Percentiles rank a stretch among this genome's conserved stretches.
These are phyloP conservation scores for Fibroporia radiculosa DNA, from an alignment of 768 basidiomycete genomes.

Conservation along the genomic window DNA sequence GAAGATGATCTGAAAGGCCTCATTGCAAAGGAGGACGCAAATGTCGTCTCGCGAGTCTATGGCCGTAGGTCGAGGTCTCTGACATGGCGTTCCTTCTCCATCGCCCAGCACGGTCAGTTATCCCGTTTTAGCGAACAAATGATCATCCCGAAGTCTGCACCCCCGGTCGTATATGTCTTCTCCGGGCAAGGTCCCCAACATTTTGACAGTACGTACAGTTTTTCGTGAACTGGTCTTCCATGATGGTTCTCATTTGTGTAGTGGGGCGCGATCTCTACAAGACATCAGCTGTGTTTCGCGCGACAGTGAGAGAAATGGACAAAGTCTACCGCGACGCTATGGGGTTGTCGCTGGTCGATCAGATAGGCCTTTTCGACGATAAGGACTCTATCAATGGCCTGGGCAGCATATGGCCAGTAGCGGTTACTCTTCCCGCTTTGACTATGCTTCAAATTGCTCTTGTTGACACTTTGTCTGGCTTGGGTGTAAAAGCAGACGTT, in stretches of 20 bases:
- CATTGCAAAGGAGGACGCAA: background rate
- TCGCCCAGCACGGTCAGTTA: conserved; percentile 1
- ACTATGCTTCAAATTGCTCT: conserved; percentile 40
- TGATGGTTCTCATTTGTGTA: conserved; percentile 5
- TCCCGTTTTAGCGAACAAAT: background rate
- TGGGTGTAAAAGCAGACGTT: conserved; percentile 30
- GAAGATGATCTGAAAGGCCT: background rate
- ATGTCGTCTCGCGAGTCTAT: background rate
- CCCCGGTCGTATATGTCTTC: conserved; percentile 30
- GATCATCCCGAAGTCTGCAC: background rate
- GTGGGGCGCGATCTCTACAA: conserved; percentile 33
- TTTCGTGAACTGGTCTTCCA: background rate
- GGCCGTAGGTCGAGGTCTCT: conserved; percentile 10
- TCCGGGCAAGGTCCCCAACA: conserved; percentile 35
- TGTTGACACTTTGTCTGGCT: conserved; percentile 29
- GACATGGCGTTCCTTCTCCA: conserved; percentile 7
- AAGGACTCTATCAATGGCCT: conserved; percentile 1
- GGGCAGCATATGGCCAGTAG: conserved; percentile 24
- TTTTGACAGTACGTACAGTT: conserved; percentile 24
- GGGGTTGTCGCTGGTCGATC: conserved; percentile 29
- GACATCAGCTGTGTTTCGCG: conserved; percentile 28
- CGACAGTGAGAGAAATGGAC: conserved; percentile 32
- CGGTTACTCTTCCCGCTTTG: conserved; percentile 33
- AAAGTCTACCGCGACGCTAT: conserved; percentile 20
- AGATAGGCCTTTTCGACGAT: conserved; percentile 30